Percentiles rank a stretch among this genome's conserved stretches.
phyloP scores from a whole-genome alignment of 768 basidiomycete genomes.

The Agaricus blazei region DNA sequence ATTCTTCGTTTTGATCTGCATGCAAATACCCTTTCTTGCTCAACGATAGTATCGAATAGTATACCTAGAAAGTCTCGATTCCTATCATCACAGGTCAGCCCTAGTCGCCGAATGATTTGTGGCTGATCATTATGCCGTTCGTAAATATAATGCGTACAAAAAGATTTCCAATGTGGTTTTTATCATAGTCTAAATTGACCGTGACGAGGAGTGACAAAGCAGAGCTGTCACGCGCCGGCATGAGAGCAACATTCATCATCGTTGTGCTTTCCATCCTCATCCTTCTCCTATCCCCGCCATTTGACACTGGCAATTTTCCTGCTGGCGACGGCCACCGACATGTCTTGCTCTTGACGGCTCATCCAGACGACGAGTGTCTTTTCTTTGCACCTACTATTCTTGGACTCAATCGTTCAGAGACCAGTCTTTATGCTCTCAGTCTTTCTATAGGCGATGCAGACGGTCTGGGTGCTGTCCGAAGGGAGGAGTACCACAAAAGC shows the following conservation, averaged over 20 bases:
- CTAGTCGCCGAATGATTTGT: no score
- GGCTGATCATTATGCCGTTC: no score
- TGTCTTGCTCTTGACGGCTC: conserved; percentile 78
- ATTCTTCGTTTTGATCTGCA: no score
- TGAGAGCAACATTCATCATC: conserved; percentile 16
- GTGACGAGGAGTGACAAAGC: no score
- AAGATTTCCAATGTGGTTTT: no score
- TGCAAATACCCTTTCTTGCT: no score
- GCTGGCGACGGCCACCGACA: conserved; percentile 13
- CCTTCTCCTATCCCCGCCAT: conserved; percentile 26
- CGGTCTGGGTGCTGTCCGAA: conserved; percentile 61
- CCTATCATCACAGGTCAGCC: no score
- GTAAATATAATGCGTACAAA: no score
- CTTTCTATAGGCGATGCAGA: conserved; percentile 78
- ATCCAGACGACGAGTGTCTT: conserved; percentile 93
- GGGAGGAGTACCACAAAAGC: conserved; percentile 54
- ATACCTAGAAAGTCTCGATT: no score
- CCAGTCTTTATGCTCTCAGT: conserved; percentile 54
- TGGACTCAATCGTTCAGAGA: conserved; percentile 29
- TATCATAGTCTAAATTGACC: no score
- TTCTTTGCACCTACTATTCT: conserved; percentile 88
- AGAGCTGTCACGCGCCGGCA: no score
- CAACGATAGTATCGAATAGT: no score
- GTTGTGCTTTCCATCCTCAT: conserved; percentile 26
- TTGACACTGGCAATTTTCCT: conserved; percentile 20